phyloP scores from a whole-genome alignment of 805 yeast genomes.

The Geotrichum ghanense region DNA sequence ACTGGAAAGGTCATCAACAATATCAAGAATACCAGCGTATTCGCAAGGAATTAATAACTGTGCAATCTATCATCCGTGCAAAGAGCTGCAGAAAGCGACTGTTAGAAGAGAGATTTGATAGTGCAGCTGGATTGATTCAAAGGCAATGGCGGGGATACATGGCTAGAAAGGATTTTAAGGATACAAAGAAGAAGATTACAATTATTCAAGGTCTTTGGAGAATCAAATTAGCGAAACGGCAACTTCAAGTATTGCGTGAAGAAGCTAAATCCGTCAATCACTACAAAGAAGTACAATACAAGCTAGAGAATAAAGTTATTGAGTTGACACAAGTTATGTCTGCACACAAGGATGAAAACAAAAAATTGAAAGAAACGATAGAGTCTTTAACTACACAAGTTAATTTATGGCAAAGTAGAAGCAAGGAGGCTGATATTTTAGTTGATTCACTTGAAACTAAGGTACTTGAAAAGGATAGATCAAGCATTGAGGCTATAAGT shows the following conservation, averaged over 20 bases:
- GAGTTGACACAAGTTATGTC: constrained; percentile 82
- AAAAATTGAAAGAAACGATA: constrained; percentile 53
- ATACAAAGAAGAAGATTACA: constrained; percentile 44
- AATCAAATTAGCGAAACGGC: constrained; percentile 58
- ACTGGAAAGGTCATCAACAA: constrained; percentile 26
- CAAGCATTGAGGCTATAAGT: constrained; percentile 12
- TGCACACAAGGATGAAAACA: constrained; percentile 70
- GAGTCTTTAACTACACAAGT: constrained; percentile 25
- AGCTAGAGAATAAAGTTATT: constrained; percentile 94
- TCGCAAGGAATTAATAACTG: constrained; percentile 37
- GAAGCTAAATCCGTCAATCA: constrained; percentile 90
- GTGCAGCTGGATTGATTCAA: constrained; percentile 66
- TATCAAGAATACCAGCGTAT: constrained; percentile 46
- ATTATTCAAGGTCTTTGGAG: constrained; percentile 70
- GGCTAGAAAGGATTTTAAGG: constrained; percentile 43
- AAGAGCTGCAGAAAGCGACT: constrained; percentile 41
- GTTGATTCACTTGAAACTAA: constrained; percentile 21
- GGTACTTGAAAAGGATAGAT: constrained; percentile 13
- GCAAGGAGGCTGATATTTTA: constrained; percentile 16
- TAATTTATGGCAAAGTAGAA: constrained; percentile 21
- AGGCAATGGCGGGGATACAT: constrained; percentile 55
- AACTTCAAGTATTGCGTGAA: constrained; percentile 52
- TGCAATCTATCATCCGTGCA: constrained; percentile 49
- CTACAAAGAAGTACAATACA: constrained; percentile 82
- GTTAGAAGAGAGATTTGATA: constrained; percentile 37